Evolutionary conservation across 352 stramenopile species (phyloP), one percentile per base, ranked within the genome.

Genomic region (Pythium monospermum): DNA sequence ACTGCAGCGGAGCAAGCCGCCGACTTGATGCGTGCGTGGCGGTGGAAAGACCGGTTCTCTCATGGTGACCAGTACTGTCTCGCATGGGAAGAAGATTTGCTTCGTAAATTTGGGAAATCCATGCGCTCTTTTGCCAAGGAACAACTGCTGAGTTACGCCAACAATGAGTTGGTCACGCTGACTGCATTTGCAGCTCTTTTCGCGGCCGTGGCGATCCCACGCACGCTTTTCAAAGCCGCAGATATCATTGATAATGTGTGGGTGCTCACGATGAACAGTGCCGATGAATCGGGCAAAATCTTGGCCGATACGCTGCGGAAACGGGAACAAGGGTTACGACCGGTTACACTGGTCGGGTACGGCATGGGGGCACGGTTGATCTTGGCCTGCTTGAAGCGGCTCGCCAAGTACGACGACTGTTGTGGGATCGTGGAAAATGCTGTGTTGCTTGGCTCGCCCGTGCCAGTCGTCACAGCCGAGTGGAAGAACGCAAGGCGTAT

Each of bases 311-410:
- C 69, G n/a, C 50, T 94, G 16, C 65, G 72, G 1, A 67, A 73
- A 19, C 74, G 75, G 18, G 78, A 93, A 40, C 81, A 91, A 40
- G 78, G 78, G 8, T 49, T 94, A 6, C 81, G 84, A 22, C 90
- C 90, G 0, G 88, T 96, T 26, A 96, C 85, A 1, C 67, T 97
- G 18, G 54, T 97, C 23, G 90, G 87, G 0, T 96, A 96, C 39
- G 85, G 82, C 15, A 93, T 97, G 72, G 90, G 90, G 27, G 90
- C 86, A 4, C 65, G 90, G 6, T 36, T 97, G 11, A 91, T 97
- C 35, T 94, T 95, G 32, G 76, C 85, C 19, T 97, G 88, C 38
- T 58, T 97, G 21, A 92, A 96, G 53, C 72, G 91, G 46, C 62
- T 97, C 31, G 75, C 82, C 4, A 80, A 88, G 51, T 68, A 57